Evolutionary conservation across 768 basidiomycete genomes (phyloP).

Genomic region (Trametes punicea): DNA sequence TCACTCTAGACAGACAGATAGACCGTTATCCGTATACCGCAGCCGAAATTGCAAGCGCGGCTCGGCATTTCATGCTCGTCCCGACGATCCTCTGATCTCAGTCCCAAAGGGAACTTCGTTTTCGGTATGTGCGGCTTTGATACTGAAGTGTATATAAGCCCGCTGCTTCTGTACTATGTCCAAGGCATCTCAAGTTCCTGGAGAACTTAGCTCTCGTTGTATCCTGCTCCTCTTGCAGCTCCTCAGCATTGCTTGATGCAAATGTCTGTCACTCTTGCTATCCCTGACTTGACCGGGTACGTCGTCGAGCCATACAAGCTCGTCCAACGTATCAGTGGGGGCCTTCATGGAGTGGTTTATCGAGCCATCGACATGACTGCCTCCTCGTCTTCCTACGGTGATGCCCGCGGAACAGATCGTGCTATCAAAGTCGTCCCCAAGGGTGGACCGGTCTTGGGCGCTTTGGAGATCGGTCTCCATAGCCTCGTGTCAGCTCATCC

Average conservation of each 20-base stretch:
- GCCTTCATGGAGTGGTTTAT: constrained; percentile 93
- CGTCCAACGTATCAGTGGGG: constrained; percentile 78
- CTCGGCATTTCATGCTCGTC: neutral
- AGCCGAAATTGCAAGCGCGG: neutral
- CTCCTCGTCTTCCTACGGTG: neutral
- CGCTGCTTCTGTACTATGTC: neutral
- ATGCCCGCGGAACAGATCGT: neutral
- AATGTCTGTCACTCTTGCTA: constrained; percentile 1
- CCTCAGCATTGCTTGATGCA: constrained; percentile 2
- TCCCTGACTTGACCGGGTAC: constrained; percentile 16
- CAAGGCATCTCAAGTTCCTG: constrained; percentile 3
- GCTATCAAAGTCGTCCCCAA: constrained; percentile 25
- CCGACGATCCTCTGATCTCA: too few relatives aligned
- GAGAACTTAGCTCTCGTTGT: constrained; percentile 1
- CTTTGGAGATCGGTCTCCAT: constrained; percentile 65
- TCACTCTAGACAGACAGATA: too few relatives aligned
- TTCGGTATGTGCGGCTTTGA: neutral
- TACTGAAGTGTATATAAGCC: neutral
- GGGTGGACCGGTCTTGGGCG: neutral
- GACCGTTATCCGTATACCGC: too few relatives aligned
- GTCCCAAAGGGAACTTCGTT: too few relatives aligned
- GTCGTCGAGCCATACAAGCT: constrained; percentile 64
- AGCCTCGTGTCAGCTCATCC: constrained; percentile 49
- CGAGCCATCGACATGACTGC: constrained; percentile 58
- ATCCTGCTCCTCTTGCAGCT: neutral